Evolutionary conservation across 75 land plant species (phyloP), one percentile per base, ranked within the genome.

Genomic region (Azolla pinnata): DNA sequence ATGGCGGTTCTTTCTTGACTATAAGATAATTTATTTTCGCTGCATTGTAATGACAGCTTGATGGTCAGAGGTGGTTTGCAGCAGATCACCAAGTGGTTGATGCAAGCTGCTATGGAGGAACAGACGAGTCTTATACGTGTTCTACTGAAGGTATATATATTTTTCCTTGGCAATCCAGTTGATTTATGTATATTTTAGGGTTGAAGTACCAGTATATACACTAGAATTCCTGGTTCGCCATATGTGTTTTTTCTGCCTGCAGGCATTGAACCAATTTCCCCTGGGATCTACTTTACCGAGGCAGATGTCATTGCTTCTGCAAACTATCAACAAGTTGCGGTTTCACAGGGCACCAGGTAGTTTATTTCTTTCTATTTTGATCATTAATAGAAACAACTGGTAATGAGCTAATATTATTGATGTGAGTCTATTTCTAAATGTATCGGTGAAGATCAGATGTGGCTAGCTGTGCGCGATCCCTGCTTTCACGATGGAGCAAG

Each of bases 181-280:
- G 2, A 56, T 57, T 21, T 33, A 7, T 59, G 31, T 24, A 33
- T 21, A 24, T 60, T 0, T 4, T 14, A 44, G 27, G 2, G 27
- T 26, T 14, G n/a, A n/a, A n/a, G n/a, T n/a, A n/a, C n/a, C n/a
- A n/a, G n/a, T n/a, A n/a, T n/a, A n/a, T n/a, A n/a, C n/a, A n/a
- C n/a, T n/a, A n/a, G n/a, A n/a, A n/a, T n/a, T n/a, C n/a, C n/a
- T n/a, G n/a, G n/a, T n/a, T n/a, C n/a, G n/a, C n/a, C n/a, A n/a
- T n/a, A n/a, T n/a, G n/a, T n/a, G n/a, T n/a, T n/a, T n/a, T n/a
- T n/a, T n/a, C n/a, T n/a, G n/a, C 45, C 29, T 81, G 62, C 69
- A 93, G 98, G 96, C 79, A 47, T 73, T 93, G 33, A 76, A 69
- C 64, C 85, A 85, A 61, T 62, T 93, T 54, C 98, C 98, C 8